phyloP scores from a whole-genome alignment of 345 rosid genomes.

The Turnera subulata region DNA sequence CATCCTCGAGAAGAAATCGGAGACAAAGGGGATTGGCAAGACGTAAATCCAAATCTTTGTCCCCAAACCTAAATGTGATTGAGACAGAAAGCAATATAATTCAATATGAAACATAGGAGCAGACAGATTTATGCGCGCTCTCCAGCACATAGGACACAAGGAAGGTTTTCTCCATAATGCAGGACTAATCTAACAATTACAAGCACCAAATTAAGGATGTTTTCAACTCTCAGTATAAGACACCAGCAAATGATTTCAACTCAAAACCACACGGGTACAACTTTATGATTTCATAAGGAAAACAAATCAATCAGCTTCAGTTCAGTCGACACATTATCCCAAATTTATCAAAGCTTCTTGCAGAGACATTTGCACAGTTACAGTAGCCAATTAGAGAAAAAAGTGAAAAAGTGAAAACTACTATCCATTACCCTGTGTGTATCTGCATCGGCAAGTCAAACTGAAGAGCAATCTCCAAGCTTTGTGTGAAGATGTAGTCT shows the following conservation, averaged over 20 bases:
- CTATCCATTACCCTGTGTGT: conserved; percentile 88
- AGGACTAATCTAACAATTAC: too few species aligned
- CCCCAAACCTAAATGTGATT: conserved; percentile 62
- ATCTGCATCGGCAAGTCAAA: conserved; percentile 84
- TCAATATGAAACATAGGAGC: not conserved
- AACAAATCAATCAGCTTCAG: not conserved
- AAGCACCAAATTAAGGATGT: not conserved
- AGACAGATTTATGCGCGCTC: too few species aligned
- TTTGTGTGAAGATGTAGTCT: conserved; percentile 61
- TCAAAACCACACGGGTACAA: too few species aligned
- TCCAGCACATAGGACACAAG: too few species aligned
- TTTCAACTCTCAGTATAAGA: too few species aligned
- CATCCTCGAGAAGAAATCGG: conserved; percentile 67
- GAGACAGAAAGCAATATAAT: conserved; percentile 5
- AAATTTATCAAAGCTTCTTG: not conserved
- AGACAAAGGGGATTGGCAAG: conserved; percentile 89
- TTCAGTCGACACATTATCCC: not conserved
- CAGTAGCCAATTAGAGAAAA: not conserved
- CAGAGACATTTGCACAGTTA: not conserved
- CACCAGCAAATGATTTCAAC: too few species aligned
- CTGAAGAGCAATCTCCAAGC: conserved; percentile 57
- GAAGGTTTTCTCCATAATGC: too few species aligned
- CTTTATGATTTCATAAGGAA: not conserved
- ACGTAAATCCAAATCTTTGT: conserved; percentile 84
- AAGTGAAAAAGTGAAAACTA: conserved; percentile 13